Base-by-base conservation (phyloP, 2,329 filamentous ascomycete species). In the Pestalotiopsis sp. region DNA sequence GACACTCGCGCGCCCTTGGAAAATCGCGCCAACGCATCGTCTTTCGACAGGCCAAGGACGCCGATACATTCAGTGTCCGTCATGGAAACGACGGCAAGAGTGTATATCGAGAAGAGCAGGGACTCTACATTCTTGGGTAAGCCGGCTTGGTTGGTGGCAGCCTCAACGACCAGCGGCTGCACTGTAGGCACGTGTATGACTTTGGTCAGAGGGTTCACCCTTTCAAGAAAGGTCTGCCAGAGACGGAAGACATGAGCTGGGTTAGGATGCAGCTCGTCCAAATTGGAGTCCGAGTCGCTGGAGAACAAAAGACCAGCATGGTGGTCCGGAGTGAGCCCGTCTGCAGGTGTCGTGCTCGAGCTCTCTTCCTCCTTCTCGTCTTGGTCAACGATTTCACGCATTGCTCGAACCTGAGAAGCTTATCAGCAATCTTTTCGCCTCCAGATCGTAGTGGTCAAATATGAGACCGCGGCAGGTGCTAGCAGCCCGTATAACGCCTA, bases 221-320 rank as follows among this genome's bases (percentile, higher is more conserved):
- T 90, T 63, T 93, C 89, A 5, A 94, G 81, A 72, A 91, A 94
- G 9, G 89, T 83, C 76, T 94, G 91, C 93, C 93, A 95, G 4
- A 95, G 84, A 65, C 86, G 85, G 74, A 93, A 90, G 31, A 92
- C 87, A 41, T 93, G 89, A 13, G 88, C 85, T 0, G 90, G 86
- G 4, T 88, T 83, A 0, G 93, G 92, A 72, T 92, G 90, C 76
- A 92, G 80, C 14, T 85, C 83, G 66, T 86, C 83, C 14, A 82
- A 73, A 59, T 78, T 82, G 27, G 78, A 75, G 5, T 78, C 76
- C 1, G 80, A 78, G 38, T 81, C 75, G 66, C 84, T 82, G 39
- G 81, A 80, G 64, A 89, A 79, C 12, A 90, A 71, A 5, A 89
- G 75, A 49, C 86, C 85, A 23, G 84, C 81, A 62, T 87, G 84